Evolutionary conservation across 768 basidiomycete genomes (phyloP).

Genomic region (Butyriboletus loyo): DNA sequence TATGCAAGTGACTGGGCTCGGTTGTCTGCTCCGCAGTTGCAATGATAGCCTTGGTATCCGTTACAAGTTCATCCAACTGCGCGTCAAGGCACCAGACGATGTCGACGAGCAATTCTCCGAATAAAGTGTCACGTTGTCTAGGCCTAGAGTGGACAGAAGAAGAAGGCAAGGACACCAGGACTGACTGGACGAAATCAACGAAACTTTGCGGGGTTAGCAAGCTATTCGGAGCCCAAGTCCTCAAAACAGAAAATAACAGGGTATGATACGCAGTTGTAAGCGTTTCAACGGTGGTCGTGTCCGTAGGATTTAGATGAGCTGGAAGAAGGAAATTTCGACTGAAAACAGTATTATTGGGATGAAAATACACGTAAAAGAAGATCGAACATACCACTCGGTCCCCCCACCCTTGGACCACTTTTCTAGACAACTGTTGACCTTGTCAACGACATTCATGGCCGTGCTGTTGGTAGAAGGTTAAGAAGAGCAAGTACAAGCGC

Average conservation of each 20-base stretch:
- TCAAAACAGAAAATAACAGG: conserved; percentile 56
- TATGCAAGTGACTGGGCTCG: conserved; percentile 22
- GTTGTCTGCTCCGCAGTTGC: conserved; percentile 27
- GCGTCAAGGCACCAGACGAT: conserved; percentile 79
- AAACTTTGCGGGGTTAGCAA: conserved; percentile 49
- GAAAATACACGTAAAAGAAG: conserved; percentile 17
- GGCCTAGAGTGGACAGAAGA: conserved; percentile 43
- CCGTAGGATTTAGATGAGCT: conserved; percentile 57
- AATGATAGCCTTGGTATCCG: conserved; percentile 49
- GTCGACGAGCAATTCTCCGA: conserved; percentile 75
- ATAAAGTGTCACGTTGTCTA: conserved; percentile 40
- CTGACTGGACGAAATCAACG: conserved; percentile 61
- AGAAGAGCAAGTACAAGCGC: conserved; percentile 15
- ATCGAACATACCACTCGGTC: conserved; percentile 51
- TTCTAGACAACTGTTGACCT: conserved; percentile 46
- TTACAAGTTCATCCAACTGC: conserved; percentile 67
- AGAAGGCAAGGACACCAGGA: conserved; percentile 62
- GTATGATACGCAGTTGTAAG: conserved; percentile 70
- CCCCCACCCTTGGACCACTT: conserved; percentile 62
- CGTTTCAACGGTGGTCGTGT: conserved; percentile 50
- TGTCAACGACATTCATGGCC: conserved; percentile 60
- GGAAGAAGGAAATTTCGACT: conserved; percentile 63
- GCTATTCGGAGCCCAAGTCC: conserved; percentile 50
- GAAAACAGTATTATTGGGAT: conserved; percentile 10
- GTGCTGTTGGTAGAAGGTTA: conserved; percentile 3